Percentiles rank a stretch among this genome's conserved stretches.
Conservation (phyloP, 352 stramenopile species). For the Aphanomyces stellatus region DNA sequence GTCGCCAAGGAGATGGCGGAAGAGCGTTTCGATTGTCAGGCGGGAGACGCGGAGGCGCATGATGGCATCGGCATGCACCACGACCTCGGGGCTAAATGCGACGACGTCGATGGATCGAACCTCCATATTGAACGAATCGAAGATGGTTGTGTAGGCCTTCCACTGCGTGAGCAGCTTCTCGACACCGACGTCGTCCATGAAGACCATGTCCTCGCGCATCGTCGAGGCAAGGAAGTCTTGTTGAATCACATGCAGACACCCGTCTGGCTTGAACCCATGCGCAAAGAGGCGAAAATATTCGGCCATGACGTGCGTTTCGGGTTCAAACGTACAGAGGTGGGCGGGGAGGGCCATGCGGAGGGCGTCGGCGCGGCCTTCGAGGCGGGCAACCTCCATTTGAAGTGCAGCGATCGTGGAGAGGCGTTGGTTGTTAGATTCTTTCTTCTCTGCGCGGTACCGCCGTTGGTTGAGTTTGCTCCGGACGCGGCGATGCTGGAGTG, state of each 20-base stretch:
- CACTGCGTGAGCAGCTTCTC: neutral
- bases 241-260: neutral
- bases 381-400: neutral
- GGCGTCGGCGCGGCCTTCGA: neutral
- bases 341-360: neutral
- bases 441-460: conserved; percentile 9
- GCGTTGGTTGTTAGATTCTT: neutral
- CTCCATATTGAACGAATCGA: neutral
- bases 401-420: neutral
- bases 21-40: neutral
- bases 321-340: neutral
- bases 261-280: too few species aligned
- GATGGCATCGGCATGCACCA: neutral
- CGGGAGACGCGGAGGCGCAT: conserved; percentile 4
- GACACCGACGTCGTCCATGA: conserved; percentile 7
- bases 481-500: too few species aligned
- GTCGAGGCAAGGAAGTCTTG: neutral
- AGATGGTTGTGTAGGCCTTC: neutral
- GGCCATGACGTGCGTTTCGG: neutral
- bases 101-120: neutral
- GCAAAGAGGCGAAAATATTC: conserved; percentile 16
- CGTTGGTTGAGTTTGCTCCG: conserved; percentile 19
- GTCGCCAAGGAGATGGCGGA: conserved; percentile 7
- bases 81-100: neutral
- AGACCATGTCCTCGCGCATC: neutral